Evolutionary conservation across 148 eudicot species (phyloP), one percentile per base, ranked within the genome.

Genomic region (Heliamphora exappendiculata): DNA sequence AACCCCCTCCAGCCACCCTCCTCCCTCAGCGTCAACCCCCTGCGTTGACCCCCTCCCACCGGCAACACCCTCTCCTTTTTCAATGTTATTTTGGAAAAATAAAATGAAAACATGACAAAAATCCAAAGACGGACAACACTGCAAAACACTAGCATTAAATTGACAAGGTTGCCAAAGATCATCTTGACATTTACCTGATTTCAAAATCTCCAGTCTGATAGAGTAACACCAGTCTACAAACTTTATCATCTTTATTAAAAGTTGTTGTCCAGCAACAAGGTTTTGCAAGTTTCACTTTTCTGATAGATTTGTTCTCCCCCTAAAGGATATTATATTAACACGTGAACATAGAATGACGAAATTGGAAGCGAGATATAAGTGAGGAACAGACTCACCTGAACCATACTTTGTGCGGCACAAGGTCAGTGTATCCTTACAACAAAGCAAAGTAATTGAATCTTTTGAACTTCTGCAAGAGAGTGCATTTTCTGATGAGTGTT

Each of bases 221-320:
- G 54, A 83, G 82, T 79, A 90, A 81, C 47, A 83, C 72, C 60
- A 92, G 75, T 64, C 87, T 92, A 67, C 78, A 74, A 70, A 78
- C 77, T 74, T 78, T 83, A 70, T 76, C 92, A 80, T 81, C 86
- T 81, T 86, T 86, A 71, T 67, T 82, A 54, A 85, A 78, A 62
- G 82, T 85, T 69, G 91, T 70, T 67, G 93, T 85, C 92, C 92
- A 92, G 80, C 91, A 90, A 78, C 97, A 90, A 73, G 88, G 80
- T 63, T 79, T 87, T 37, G 80, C 76, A 75, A 92, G 92, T 77
- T 85, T 83, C 72, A 88, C 87, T 84, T 87, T 90, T 72, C 42
- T 64, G 51, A 87, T 65, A 54, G 90, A 82, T 81, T 87, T 92
- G 17, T 82, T 89, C 62, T 92, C 85, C 7, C 94, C 97, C 97